Evolutionary conservation across 1,284 basidiomycete genomes (phyloP).

Genomic region (Ustilago loliicola): DNA sequence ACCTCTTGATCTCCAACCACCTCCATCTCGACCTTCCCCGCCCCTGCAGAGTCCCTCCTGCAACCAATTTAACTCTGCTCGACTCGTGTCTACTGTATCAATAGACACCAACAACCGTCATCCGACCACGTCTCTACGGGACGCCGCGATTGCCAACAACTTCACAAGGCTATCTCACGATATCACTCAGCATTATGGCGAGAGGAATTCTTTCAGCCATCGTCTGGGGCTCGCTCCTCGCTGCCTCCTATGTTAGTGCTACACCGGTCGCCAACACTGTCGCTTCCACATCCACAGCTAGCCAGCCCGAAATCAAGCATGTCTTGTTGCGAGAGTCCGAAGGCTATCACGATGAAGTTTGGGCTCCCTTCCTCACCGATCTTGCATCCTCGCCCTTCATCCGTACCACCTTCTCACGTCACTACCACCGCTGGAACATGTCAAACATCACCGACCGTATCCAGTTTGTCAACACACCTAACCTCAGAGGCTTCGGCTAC

Average conservation of each 20-base stretch:
- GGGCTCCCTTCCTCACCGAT: slow-evolving; percentile 10
- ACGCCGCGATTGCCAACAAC: too few species aligned
- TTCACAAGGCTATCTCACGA: too few species aligned
- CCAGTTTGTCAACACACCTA: slow-evolving; percentile 1
- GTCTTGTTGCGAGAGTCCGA: slow-evolving; percentile 13
- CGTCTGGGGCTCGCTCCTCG: not conserved
- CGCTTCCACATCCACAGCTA: not conserved
- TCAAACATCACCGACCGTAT: slow-evolving; percentile 7
- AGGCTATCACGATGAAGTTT: slow-evolving; percentile 19
- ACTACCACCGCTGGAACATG: slow-evolving; percentile 10
- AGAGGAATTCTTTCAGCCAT: not conserved
- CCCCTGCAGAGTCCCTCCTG: too few species aligned
- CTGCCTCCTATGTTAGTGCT: not conserved
- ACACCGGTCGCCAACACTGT: not conserved
- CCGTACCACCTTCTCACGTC: slow-evolving; percentile 11
- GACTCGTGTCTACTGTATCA: too few species aligned
- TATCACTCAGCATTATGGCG: not conserved
- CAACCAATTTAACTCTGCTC: too few species aligned
- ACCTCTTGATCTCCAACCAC: too few species aligned
- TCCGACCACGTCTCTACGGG: not conserved
- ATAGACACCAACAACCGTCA: too few species aligned
- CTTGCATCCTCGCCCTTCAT: slow-evolving; percentile 15
- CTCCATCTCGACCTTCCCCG: too few species aligned
- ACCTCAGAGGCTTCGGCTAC: not conserved
- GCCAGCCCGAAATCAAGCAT: slow-evolving; percentile 7